A percentile compares a stretch with the other conserved stretches of the same genome.
Evolutionary conservation across 2,329 filamentous ascomycete genomes (phyloP).

Genomic region (Ceratocystis harringtonii): DNA sequence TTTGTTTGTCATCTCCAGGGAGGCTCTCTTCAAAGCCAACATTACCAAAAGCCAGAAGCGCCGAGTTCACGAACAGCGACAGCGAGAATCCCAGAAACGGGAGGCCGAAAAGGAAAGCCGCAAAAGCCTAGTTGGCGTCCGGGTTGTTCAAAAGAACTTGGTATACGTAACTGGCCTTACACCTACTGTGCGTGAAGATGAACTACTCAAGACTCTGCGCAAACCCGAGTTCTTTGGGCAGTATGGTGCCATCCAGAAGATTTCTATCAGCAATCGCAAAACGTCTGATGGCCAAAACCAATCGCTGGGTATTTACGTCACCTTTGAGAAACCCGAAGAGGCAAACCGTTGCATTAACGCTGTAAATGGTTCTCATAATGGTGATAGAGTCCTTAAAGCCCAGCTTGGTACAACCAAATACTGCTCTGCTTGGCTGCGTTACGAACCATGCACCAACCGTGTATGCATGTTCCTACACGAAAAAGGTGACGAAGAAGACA

Average conservation of each 20-base stretch:
- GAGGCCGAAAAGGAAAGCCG: constrained; percentile 91
- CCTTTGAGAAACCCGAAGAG: constrained; percentile 82
- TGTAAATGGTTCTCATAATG: constrained; percentile 85
- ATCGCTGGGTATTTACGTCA: constrained; percentile 95
- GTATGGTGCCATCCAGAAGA: constrained; percentile 96
- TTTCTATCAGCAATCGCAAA: constrained; percentile 93
- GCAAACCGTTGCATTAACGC: constrained; percentile 79
- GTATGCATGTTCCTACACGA: constrained; percentile 98
- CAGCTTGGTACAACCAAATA: constrained; percentile 89
- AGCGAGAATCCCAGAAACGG: constrained; percentile 90
- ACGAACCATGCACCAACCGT: constrained; percentile 86
- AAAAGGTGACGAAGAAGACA: constrained; percentile 94
- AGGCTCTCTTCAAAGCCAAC: constrained; percentile 60
- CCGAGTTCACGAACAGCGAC: constrained; percentile 63
- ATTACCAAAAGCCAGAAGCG: constrained; percentile 88
- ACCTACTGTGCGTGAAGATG: constrained; percentile 82
- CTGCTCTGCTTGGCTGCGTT: constrained; percentile 89
- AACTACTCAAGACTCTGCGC: constrained; percentile 75
- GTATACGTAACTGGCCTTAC: constrained; percentile 95
- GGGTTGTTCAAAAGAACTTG: constrained; percentile 95
- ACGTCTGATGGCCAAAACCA: constrained; percentile 60
- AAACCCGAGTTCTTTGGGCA: constrained; percentile 93
- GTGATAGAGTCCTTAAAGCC: constrained; percentile 68
- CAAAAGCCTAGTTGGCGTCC: constrained; percentile 87
- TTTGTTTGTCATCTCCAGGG: constrained; percentile 30